Percentiles rank a stretch among this genome's conserved stretches.
Conservation (phyloP, 1,284 basidiomycete genomes). For the Microbotryum saponariae region DNA sequence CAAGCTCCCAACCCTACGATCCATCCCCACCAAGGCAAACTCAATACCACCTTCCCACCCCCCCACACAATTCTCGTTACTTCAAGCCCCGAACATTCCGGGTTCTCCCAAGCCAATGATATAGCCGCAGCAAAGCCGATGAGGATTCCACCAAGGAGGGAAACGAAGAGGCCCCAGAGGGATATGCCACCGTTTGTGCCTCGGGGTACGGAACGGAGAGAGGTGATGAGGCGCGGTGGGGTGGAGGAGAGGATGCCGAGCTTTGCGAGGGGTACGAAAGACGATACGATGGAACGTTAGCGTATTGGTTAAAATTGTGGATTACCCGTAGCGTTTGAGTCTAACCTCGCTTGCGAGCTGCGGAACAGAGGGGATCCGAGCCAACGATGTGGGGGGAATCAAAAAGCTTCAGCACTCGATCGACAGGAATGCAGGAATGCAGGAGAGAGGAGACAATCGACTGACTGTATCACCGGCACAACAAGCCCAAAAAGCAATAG, state of each 20-base stretch:
- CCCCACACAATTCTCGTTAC: neutral
- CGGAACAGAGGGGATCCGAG: neutral
- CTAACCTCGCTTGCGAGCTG: constrained; percentile 30
- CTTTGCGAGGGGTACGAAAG: constrained; percentile 24
- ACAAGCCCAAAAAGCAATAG: constrained; percentile 61
- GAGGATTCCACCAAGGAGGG: constrained; percentile 61
- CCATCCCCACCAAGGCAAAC: constrained; percentile 41
- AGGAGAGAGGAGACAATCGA: neutral
- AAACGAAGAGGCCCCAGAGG: constrained; percentile 62
- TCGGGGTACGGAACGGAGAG: constrained; percentile 62
- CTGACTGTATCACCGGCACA: constrained; percentile 75
- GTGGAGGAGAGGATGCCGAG: constrained; percentile 69
- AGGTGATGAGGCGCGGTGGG: constrained; percentile 66
- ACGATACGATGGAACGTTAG: no score
- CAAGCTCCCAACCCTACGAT: constrained; percentile 55
- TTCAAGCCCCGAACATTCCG: constrained; percentile 43
- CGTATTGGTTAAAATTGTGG: no score
- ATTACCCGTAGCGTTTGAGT: neutral
- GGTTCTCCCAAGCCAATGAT: constrained; percentile 58
- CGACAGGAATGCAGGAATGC: neutral
- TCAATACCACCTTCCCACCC: constrained; percentile 33
- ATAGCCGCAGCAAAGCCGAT: constrained; percentile 58
- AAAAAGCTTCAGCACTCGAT: neutral
- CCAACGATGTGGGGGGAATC: constrained; percentile 13
- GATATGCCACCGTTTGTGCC: constrained; percentile 90